These are phyloP conservation scores for Aspergillus sclerotialis DNA, from an alignment of 2,329 filamentous ascomycete species.

Conservation along the genomic window DNA sequence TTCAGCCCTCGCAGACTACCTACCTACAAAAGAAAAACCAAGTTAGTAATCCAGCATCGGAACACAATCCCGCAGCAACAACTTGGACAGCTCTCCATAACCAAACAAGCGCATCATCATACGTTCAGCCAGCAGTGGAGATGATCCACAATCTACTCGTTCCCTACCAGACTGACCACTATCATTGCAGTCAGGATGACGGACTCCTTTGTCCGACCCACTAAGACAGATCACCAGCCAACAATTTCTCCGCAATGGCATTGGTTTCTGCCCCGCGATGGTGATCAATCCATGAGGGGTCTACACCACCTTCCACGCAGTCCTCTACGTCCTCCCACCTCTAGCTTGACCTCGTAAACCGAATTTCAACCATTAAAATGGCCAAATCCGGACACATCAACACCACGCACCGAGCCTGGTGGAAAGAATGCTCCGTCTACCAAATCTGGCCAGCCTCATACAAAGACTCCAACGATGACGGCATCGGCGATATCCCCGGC, in stretches of 20 bases:
- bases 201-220: neutral
- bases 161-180: too few relatives aligned
- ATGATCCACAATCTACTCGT: too few relatives aligned
- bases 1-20: too few relatives aligned
- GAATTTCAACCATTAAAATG: too few relatives aligned
- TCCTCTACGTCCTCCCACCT: too few relatives aligned
- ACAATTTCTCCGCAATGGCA: constrained; percentile 7
- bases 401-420: constrained; percentile 39
- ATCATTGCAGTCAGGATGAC: constrained; percentile 3
- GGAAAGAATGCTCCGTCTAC: constrained; percentile 53
- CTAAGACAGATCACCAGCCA: constrained; percentile 2
- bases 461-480: constrained; percentile 44
- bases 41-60: neutral
- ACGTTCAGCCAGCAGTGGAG: neutral
- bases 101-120: constrained; percentile 3
- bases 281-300: too few relatives aligned
- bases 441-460: constrained; percentile 56
- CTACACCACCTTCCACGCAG: too few relatives aligned
- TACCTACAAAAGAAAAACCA: neutral
- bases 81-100: too few relatives aligned
- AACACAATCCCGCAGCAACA: neutral
- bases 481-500: constrained; percentile 59
- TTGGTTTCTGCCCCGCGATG: constrained; percentile 3
- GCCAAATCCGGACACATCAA: constrained; percentile 7
- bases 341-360: too few relatives aligned